Percentiles rank a stretch among this genome's conserved stretches.
Evolutionary conservation across 2,329 filamentous ascomycete genomes (phyloP).

Genomic region (Aspergillus quadrilineatus): DNA sequence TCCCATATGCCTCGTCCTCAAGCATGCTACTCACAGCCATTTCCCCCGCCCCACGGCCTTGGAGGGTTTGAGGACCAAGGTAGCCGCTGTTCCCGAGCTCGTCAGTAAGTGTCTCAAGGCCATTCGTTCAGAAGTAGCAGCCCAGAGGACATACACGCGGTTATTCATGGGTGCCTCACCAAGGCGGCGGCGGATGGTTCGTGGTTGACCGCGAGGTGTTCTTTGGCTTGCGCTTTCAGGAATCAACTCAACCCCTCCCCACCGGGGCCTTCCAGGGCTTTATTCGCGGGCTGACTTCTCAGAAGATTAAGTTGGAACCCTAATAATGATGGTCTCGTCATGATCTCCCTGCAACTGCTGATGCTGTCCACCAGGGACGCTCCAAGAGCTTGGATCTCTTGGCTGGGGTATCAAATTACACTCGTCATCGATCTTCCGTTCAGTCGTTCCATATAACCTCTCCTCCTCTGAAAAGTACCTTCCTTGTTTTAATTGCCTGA

Average conservation of each 20-base stretch:
- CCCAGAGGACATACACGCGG: background rate
- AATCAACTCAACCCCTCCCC: no score
- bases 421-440: background rate
- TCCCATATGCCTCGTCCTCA: background rate
- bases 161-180: background rate
- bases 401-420: background rate
- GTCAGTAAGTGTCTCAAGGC: background rate
- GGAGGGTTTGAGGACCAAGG: background rate
- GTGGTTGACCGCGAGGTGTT: background rate
- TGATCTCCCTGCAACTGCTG: background rate
- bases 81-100: background rate
- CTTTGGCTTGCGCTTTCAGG: background rate
- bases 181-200: background rate
- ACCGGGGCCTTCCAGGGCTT: no score
- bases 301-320: no score
- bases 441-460: background rate
- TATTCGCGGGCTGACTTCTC: background rate
- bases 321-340: background rate
- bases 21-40: background rate
- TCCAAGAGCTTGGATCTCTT: background rate
- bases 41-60: background rate
- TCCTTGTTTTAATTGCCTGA: background rate
- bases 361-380: background rate
- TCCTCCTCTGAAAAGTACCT: background rate
- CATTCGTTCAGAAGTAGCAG: background rate